Evolutionary conservation across 225 moss, liverwort and hornwort genomes (phyloP).

Genomic region (Marchantia paleacea): DNA sequence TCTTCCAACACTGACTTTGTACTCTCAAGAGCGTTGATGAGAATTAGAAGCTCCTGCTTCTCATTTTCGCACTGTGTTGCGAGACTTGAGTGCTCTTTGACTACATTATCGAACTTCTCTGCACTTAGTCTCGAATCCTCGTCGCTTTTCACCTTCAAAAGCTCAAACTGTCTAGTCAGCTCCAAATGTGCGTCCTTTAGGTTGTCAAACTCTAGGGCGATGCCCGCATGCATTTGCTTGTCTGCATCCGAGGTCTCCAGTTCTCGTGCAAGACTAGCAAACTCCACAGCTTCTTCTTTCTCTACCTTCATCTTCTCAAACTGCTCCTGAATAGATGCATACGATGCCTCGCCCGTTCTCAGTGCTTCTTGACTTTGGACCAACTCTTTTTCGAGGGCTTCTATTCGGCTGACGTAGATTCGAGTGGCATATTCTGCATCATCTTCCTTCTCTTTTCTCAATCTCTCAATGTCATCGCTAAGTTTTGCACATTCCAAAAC

Average conservation of each 20-base stretch:
- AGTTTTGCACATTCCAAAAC: slow-evolving; percentile 18
- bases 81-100: slow-evolving; percentile 18
- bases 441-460: slow-evolving; percentile 32
- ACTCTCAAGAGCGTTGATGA: slow-evolving; percentile 23
- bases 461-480: slow-evolving; percentile 25
- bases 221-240: slow-evolving; percentile 10
- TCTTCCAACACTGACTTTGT: slow-evolving; percentile 30
- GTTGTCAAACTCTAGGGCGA: slow-evolving; percentile 31
- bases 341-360: slow-evolving; percentile 15
- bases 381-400: slow-evolving; percentile 30
- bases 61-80: slow-evolving; percentile 26
- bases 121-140: slow-evolving; percentile 11
- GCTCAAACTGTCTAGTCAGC: slow-evolving; percentile 9
- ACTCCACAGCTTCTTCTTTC: slow-evolving; percentile 7
- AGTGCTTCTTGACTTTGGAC: slow-evolving; percentile 24
- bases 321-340: slow-evolving; percentile 9
- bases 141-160: slow-evolving; percentile 7
- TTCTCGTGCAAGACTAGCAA: slow-evolving; percentile 13
- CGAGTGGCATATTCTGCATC: slow-evolving; percentile 24
- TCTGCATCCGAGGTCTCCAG: slow-evolving; percentile 30
- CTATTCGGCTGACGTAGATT: slow-evolving; percentile 23
- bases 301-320: slow-evolving; percentile 10
- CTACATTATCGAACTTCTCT: slow-evolving; percentile 17
- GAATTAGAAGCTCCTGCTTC: slow-evolving; percentile 28
- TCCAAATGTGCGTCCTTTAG: slow-evolving; percentile 23